These are phyloP conservation scores for Nymphaea colorata DNA, from an alignment of 164 flowering plant genomes.

Conservation along the genomic window DNA sequence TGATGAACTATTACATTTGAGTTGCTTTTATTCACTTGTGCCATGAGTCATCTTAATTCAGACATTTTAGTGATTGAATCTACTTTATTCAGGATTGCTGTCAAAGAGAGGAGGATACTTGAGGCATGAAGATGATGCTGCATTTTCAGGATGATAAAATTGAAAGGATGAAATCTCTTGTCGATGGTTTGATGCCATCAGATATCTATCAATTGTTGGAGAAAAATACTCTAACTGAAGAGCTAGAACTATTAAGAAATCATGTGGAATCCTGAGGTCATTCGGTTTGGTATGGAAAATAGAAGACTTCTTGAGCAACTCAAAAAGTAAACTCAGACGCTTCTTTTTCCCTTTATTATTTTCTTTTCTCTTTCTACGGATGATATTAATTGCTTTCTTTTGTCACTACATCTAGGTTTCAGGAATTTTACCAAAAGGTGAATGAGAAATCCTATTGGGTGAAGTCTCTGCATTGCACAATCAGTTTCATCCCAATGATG, in stretches of 20 bases:
- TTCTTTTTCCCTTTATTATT: neutral
- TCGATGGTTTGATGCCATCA: constrained; percentile 39
- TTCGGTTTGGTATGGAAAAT: constrained; percentile 89
- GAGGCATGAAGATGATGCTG: constrained; percentile 82
- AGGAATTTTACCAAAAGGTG: constrained; percentile 94
- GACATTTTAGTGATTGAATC: neutral
- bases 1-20: neutral
- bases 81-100: constrained; percentile 62
- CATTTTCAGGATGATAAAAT: constrained; percentile 91
- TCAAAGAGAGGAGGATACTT: constrained; percentile 90
- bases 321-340: constrained; percentile 38
- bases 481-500: constrained; percentile 34
- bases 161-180: constrained; percentile 76
- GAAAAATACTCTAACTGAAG: constrained; percentile 53
- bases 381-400: no score
- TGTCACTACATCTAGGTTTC: constrained; percentile 40
- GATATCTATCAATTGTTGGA: constrained; percentile 63
- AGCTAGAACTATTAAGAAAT: constrained; percentile 58
- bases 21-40: neutral
- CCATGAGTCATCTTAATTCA: neutral
- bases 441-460: constrained; percentile 58
- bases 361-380: no score
- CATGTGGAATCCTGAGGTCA: constrained; percentile 92
- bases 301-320: constrained; percentile 88
- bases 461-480: constrained; percentile 70